Conservation (phyloP, 192 early-diverging fungal genomes). For the Funneliformis geosporum region DNA sequence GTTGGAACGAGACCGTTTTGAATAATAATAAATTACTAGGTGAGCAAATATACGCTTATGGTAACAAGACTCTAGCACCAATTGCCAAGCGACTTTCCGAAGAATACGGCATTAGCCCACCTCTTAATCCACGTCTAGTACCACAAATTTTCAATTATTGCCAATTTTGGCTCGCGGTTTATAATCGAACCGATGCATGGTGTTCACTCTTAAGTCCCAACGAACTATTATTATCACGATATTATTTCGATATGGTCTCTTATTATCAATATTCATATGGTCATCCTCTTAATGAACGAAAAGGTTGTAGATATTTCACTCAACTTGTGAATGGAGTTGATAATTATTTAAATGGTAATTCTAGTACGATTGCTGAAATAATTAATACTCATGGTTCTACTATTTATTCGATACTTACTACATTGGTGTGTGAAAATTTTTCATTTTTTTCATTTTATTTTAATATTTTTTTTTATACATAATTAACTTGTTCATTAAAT, state of each 20-base stretch:
- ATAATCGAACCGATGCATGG: no score
- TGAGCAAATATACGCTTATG: not conserved
- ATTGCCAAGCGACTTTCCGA: not conserved
- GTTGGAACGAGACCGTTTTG: not conserved
- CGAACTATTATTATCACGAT: not conserved
- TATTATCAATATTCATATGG: not conserved
- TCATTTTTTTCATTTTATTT: no score
- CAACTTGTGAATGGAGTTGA: constrained; percentile 5
- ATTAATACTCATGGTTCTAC: constrained; percentile 1
- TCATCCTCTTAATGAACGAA: not conserved
- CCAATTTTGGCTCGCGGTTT: not conserved
- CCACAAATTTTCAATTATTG: not conserved
- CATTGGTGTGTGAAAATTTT: no score
- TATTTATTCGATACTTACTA: no score
- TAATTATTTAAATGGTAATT: constrained; percentile 1
- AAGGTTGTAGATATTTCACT: not conserved
- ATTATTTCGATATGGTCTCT: not conserved
- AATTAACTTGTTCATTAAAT: no score
- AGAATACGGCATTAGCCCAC: constrained; percentile 7
- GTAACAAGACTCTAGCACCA: not conserved
- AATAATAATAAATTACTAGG: not conserved
- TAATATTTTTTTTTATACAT: no score
- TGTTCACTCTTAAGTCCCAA: not conserved
- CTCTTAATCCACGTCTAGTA: constrained; percentile 1
- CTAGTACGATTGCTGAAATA: not conserved